Conservation (phyloP, 2,329 filamentous ascomycete species). For the Pseudogymnoascus sp. region DNA sequence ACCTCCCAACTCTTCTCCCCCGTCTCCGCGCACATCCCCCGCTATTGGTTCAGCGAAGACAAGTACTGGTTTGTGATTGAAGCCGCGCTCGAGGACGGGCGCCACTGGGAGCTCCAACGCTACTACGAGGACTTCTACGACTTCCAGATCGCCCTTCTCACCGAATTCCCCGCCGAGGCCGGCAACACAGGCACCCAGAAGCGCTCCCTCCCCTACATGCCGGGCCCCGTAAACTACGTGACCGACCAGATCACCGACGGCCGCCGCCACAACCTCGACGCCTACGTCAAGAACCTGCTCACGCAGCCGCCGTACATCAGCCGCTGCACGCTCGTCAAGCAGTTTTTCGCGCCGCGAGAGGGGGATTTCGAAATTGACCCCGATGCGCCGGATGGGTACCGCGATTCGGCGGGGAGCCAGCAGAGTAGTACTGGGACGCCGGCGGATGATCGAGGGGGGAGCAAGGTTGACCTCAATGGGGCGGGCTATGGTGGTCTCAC, state of each 20-base stretch:
- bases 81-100: constrained; percentile 79
- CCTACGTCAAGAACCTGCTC: constrained; percentile 89
- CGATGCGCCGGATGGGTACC: constrained; percentile 56
- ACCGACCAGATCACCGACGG: constrained; percentile 97
- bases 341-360: constrained; percentile 83
- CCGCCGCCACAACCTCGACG: constrained; percentile 82
- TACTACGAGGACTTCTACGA: constrained; percentile 99
- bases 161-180: constrained; percentile 85
- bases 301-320: constrained; percentile 78
- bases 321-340: constrained; percentile 72
- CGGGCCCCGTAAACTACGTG: constrained; percentile 92
- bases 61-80: constrained; percentile 99
- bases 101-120: constrained; percentile 85
- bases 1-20: constrained; percentile 61
- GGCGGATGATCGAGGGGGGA: constrained; percentile 53
- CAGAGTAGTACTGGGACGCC: constrained; percentile 58
- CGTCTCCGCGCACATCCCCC: constrained; percentile 73
- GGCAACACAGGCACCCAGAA: constrained; percentile 74
- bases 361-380: constrained; percentile 91
- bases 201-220: constrained; percentile 91
- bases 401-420: constrained; percentile 63
- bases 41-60: constrained; percentile 92
- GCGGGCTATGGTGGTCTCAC: constrained; percentile 46
- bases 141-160: constrained; percentile 90
- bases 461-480: constrained; percentile 54